Base-by-base conservation (phyloP, 164 flowering plant species). In the Liquidambar formosana region DNA sequence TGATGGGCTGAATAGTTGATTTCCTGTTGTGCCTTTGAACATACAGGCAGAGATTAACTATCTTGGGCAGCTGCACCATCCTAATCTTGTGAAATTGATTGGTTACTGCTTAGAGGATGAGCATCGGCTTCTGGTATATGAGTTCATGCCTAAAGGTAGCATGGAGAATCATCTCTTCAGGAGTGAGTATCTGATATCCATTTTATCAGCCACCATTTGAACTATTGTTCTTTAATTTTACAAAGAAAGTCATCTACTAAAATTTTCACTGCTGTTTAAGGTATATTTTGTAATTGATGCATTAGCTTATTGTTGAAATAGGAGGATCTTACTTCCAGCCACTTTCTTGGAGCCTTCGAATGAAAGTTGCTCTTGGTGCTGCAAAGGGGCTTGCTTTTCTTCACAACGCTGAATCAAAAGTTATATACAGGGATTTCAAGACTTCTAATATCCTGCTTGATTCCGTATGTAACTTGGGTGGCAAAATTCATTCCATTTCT, bases 311-410 rank as follows among this genome's bases (percentile, higher is more conserved):
- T 66, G 28, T 63, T 66, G 26, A 67, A 67, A 63, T 81, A 88
- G 90, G 88, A 52, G 82, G 87, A 8, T 70, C 89, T 26, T 77
- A 75, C 70, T 76, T 84, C 63, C 86, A 80, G 68, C 88, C 89
- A 1, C 84, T 86, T 60, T 76, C 92, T 1, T 88, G 89, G 88
- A 66, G 48, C 66, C 28, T 83, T 4, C 78, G 92, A 3, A 76
- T 88, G 83, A 81, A 81, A 64, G 68, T 88, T 52, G 83, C 86
- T 52, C 87, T 88, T 75, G 89, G 76, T 65, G 92, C 92, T 43
- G 92, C 90, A 26, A 84, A 60, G 70, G 90, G 92, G 9, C 89
- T 88, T 66, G 92, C 90, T 5, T 88, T 86, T 72, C 90, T 88
- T 75, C 90, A 88, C 66, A 78, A 66, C 73, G 80, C 82, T 10